Evolutionary conservation across 371 early-diverging fungal species (phyloP).

Genomic region (Mortierella sp.): DNA sequence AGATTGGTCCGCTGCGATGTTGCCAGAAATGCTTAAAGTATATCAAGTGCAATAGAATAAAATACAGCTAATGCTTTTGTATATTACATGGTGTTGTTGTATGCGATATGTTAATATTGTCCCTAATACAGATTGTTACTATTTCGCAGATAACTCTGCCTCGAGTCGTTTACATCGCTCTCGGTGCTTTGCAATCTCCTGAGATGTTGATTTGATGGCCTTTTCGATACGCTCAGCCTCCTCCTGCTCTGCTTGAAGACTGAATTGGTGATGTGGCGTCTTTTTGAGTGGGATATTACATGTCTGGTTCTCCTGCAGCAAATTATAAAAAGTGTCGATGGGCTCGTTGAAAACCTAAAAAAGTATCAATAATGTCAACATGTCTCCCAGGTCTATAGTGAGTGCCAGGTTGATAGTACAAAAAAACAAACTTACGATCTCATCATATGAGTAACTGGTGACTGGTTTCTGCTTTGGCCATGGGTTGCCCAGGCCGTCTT

Average conservation of each 20-base stretch:
- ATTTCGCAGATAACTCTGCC: slow-evolving; percentile 38
- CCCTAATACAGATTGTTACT: background rate
- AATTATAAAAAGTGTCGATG: slow-evolving; percentile 82
- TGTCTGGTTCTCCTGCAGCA: slow-evolving; percentile 69
- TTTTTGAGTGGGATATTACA: slow-evolving; percentile 60
- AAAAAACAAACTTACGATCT: slow-evolving; percentile 65
- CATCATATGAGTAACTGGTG: slow-evolving; percentile 83
- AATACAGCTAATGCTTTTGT: background rate
- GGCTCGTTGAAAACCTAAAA: slow-evolving; percentile 89
- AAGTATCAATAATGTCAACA: slow-evolving; percentile 5
- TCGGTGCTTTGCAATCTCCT: slow-evolving; percentile 41
- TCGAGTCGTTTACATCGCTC: slow-evolving; percentile 50
- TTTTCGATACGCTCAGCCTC: slow-evolving; percentile 53
- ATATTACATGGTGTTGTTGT: slow-evolving; percentile 10
- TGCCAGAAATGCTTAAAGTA: slow-evolving; percentile 42
- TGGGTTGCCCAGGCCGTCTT: slow-evolving; percentile 68
- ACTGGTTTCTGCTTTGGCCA: slow-evolving; percentile 86
- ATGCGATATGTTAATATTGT: background rate
- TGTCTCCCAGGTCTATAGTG: background rate
- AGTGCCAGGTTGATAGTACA: background rate
- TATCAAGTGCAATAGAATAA: background rate
- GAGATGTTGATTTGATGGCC: slow-evolving; percentile 39
- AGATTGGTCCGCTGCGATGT: slow-evolving; percentile 51
- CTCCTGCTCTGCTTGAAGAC: slow-evolving; percentile 56
- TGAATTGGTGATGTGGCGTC: slow-evolving; percentile 62